Evolutionary conservation across 2,329 filamentous ascomycete genomes (phyloP).

Genomic region (Sclerotinia spermophila): DNA sequence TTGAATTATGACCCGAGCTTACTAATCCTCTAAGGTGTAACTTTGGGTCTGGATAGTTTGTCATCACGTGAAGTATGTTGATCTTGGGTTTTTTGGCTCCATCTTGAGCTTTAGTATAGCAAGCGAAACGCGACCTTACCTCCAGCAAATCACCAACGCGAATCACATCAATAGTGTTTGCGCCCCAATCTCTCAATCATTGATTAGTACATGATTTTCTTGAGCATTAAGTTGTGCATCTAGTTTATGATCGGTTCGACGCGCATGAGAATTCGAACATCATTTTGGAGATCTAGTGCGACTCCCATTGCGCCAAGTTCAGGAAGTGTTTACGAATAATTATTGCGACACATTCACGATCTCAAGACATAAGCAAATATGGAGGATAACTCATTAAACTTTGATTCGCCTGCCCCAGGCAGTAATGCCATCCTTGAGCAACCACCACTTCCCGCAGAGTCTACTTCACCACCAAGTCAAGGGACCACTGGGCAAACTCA

Average conservation of each 20-base stretch:
- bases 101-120: constrained; percentile 16
- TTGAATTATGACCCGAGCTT: background rate
- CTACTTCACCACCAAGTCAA: constrained; percentile 28
- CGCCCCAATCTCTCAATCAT: constrained; percentile 14
- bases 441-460: constrained; percentile 48
- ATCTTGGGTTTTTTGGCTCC: constrained; percentile 16
- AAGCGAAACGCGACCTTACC: constrained; percentile 16
- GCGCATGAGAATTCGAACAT: constrained; percentile 21
- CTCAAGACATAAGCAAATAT: constrained; percentile 41
- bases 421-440: constrained; percentile 56
- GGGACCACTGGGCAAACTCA: constrained; percentile 36
- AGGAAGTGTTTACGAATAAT: constrained; percentile 13
- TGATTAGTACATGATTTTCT: constrained; percentile 1
- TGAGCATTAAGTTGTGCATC: background rate
- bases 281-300: constrained; percentile 21
- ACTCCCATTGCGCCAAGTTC: constrained; percentile 22
- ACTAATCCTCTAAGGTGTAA: background rate
- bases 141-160: constrained; percentile 20
- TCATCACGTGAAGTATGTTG: constrained; percentile 1
- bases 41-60: background rate
- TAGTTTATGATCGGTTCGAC: constrained; percentile 1
- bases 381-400: constrained; percentile 56
- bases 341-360: constrained; percentile 34
- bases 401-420: constrained; percentile 54
- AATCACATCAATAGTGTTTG: constrained; percentile 16